These are phyloP conservation scores for Dipodascopsis uninucleata DNA, from an alignment of 805 yeast species.

Conservation along the genomic window DNA sequence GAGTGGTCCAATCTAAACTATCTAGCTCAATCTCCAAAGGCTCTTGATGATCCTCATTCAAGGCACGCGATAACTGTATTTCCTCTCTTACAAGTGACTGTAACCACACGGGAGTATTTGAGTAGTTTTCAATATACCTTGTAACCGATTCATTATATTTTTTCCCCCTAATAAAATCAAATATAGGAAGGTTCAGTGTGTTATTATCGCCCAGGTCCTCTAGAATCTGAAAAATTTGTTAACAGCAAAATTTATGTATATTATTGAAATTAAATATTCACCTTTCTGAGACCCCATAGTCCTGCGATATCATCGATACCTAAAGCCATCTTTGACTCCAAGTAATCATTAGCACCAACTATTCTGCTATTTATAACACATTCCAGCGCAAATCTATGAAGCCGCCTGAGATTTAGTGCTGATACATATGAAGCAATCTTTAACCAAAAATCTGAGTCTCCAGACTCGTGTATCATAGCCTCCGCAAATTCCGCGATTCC, in stretches of 20 bases:
- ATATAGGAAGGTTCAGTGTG: background rate
- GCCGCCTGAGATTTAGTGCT: constrained; percentile 16
- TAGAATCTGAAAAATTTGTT: background rate
- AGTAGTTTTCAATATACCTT: background rate
- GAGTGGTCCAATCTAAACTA: background rate
- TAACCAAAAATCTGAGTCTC: constrained; percentile 25
- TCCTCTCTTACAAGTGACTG: background rate
- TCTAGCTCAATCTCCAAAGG: background rate
- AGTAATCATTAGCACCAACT: no score
- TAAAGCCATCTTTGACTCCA: no score
- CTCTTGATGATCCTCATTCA: no score
- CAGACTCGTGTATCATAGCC: constrained; percentile 56
- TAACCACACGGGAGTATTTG: background rate
- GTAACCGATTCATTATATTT: background rate
- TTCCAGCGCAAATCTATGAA: constrained; percentile 21
- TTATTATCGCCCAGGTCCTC: background rate
- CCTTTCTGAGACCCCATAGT: constrained; percentile 9
- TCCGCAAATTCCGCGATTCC: constrained; percentile 61
- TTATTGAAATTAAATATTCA: background rate
- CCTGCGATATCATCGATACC: constrained; percentile 21
- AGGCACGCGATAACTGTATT: no score
- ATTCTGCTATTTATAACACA: constrained; percentile 12
- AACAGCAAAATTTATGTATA: background rate
- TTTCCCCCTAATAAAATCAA: background rate
- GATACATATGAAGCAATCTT: constrained; percentile 23